Conservation (phyloP, 352 stramenopile genomes). For the Phytophthora pistaciae region DNA sequence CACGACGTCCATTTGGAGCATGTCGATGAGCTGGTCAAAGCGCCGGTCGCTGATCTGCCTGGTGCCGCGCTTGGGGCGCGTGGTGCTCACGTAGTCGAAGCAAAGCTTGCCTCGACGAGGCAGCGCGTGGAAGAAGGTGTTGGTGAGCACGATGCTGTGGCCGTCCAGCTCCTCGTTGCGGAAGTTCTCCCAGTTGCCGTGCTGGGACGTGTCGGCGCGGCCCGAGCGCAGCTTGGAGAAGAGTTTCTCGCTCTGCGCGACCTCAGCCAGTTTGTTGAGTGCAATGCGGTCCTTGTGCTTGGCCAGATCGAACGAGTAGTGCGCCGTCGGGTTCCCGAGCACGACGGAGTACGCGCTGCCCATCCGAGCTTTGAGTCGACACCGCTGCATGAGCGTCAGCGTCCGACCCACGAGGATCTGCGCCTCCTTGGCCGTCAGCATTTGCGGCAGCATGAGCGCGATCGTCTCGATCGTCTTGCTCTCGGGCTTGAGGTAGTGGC, state of each 20-base stretch:
- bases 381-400: conserved; percentile 75
- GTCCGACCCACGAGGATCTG: conserved; percentile 74
- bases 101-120: conserved; percentile 77
- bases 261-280: conserved; percentile 82
- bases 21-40: conserved; percentile 79
- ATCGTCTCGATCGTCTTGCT: conserved; percentile 74
- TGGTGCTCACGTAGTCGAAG: conserved; percentile 93
- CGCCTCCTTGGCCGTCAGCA: conserved; percentile 84
- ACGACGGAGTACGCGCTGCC: conserved; percentile 86
- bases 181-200: conserved; percentile 94
- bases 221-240: conserved; percentile 69
- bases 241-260: conserved; percentile 86
- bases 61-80: conserved; percentile 68
- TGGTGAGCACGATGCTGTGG: conserved; percentile 72
- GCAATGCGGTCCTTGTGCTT: conserved; percentile 81
- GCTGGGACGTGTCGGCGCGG: conserved; percentile 83
- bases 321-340: conserved; percentile 85
- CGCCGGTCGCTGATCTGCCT: conserved; percentile 67
- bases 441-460: conserved; percentile 80
- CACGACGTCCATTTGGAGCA: conserved; percentile 61
- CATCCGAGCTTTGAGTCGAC: conserved; percentile 83
- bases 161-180: conserved; percentile 90
- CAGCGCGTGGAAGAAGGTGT: conserved; percentile 81
- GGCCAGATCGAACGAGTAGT: conserved; percentile 83
- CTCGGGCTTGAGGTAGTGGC: conserved; percentile 63